Base-by-base conservation (phyloP, 2,329 filamentous ascomycete genomes). In the Cadophora luteo-olivacea region DNA sequence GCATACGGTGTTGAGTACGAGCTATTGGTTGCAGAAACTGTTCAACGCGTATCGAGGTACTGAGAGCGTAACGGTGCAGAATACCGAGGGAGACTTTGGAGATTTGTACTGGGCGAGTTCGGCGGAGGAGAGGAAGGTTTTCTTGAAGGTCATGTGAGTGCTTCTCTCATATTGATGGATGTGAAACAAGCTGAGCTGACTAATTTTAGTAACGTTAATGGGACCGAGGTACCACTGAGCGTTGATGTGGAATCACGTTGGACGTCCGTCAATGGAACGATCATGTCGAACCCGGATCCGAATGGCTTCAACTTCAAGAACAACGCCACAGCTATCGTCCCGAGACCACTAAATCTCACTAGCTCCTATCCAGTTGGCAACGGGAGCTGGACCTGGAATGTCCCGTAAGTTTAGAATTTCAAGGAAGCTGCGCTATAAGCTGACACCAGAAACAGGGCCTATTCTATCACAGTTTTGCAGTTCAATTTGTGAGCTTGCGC, bases 71-170 rank as follows among this genome's bases (percentile, higher is more conserved):
- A 60, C 70, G 14, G 74, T 75, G 32, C 71, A 61, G 25, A 70
- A 72, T 65, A 45, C 61, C 1, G 55, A 61, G n/a, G 68, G 70
- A 5, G 65, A 73, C 54, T 73, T 72, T 64, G 63, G 68, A 4
- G 69, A 69, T 48, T 45, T 80, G 14, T 80, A 79, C 67, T 80
- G 79, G 79, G 76, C 76, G 0, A 77, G 78, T 0, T 75, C 76
- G 14, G 36, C 64, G 6, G 60, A 72, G 38, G 65, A 66, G 22
- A 24, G 63, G 32, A 68, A 64, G 32, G 65, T 73, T 9, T 73
- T 67, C 51, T 68, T 73, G 63, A 73, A 73, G 54, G 64, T 73
- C 9, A 73, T 73, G 72, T 73, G 57, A 70, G 72, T 72, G n/a
- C 6, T 58, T 14, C 2, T 11, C 29, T 32, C n/a, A 12, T 25